These are phyloP conservation scores for Backusella liffmaniae DNA, from an alignment of 192 early-diverging fungal genomes.

Conservation along the genomic window DNA sequence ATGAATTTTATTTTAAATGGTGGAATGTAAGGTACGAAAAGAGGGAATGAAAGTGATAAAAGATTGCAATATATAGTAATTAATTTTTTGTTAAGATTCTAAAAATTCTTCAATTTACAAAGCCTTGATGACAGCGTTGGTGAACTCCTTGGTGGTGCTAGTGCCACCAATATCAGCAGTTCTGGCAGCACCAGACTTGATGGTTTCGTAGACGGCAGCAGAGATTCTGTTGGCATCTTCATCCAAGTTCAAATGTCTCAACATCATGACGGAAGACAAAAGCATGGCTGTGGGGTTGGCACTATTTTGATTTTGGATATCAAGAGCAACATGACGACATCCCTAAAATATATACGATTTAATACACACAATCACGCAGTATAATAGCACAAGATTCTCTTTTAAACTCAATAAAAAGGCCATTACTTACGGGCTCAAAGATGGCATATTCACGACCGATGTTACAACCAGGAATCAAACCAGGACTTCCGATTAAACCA, in stretches of 20 bases:
- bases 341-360: conserved; percentile 71
- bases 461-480: conserved; percentile 96
- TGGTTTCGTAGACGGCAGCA: conserved; percentile 85
- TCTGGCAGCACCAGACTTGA: conserved; percentile 64
- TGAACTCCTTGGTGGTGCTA: conserved; percentile 90
- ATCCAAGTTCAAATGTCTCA: conserved; percentile 90
- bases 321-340: conserved; percentile 97
- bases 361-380: conserved; percentile 93
- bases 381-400: conserved; percentile 94
- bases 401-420: conserved; percentile 60
- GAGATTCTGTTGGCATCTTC: conserved; percentile 91
- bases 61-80: conserved; percentile 4
- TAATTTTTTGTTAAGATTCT: neutral
- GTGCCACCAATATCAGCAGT: conserved; percentile 91
- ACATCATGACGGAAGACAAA: conserved; percentile 92
- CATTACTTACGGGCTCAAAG: conserved; percentile 86
- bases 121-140: conserved; percentile 78
- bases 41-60: neutral
- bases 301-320: conserved; percentile 91
- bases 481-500: conserved; percentile 94
- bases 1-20: neutral
- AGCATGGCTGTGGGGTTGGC: conserved; percentile 98
- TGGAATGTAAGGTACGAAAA: neutral
- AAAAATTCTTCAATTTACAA: conserved; percentile 42
- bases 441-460: conserved; percentile 96